Evolutionary conservation across 345 rosid species (phyloP).

Genomic region (Conringia planisiliqua): DNA sequence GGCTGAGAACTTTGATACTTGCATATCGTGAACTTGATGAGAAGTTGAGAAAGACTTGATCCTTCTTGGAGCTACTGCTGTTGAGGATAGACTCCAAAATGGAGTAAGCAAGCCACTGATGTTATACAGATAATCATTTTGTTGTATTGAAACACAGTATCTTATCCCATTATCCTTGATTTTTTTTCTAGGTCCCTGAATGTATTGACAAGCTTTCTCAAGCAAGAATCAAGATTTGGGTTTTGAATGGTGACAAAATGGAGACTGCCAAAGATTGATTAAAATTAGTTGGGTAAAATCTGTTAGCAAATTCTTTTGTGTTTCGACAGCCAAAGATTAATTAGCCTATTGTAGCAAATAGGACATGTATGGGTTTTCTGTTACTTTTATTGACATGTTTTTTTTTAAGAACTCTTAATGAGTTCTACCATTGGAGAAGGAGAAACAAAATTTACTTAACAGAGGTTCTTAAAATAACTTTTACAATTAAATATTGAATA

Average conservation of each 20-base stretch:
- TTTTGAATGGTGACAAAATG: slow-evolving; percentile 96
- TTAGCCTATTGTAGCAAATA: too few relatives aligned
- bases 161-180: background rate
- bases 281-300: too few relatives aligned
- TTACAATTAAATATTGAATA: too few relatives aligned
- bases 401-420: too few relatives aligned
- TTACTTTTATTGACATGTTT: too few relatives aligned
- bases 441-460: too few relatives aligned
- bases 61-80: slow-evolving; percentile 96
- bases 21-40: slow-evolving; percentile 81
- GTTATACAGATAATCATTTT: background rate
- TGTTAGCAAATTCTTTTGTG: too few relatives aligned
- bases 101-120: slow-evolving; percentile 57
- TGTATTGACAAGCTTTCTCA: slow-evolving; percentile 97
- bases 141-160: background rate
- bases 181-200: slow-evolving; percentile 72
- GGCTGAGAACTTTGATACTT: slow-evolving; percentile 77
- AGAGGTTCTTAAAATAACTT: too few relatives aligned
- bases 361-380: too few relatives aligned
- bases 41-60: slow-evolving; percentile 67
- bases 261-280: too few relatives aligned
- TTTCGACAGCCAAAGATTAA: too few relatives aligned
- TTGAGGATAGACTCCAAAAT: slow-evolving; percentile 93
- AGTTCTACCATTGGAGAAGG: too few relatives aligned
- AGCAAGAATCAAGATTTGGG: slow-evolving; percentile 98